Base-by-base conservation (phyloP, 2,329 filamentous ascomycete species). In the Microcera coccophila region DNA sequence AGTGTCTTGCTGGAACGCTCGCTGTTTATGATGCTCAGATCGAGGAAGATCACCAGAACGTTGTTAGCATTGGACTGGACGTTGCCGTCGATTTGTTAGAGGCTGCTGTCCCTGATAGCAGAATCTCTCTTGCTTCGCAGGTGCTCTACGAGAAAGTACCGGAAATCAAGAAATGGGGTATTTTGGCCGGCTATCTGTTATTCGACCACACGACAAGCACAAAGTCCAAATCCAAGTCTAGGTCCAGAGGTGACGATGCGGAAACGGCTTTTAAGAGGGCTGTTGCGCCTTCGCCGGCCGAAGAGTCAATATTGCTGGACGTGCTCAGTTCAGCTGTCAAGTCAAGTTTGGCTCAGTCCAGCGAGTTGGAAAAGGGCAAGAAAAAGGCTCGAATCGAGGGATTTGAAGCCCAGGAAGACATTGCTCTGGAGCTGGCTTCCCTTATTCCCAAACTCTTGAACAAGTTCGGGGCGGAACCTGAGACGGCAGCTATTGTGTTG, bases 401-500 rank as follows among this genome's bases (percentile, higher is more conserved):
- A 37, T 68, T 74, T 5, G 86, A 90, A 45, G 76, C 82, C 19
- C 85, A 88, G 49, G 90, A 95, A 57, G 82, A 85, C 37, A 83
- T 86, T 26, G 88, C 88, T 2, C 75, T 90, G 36, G 81, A 85
- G 53, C 75, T 98, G 28, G 87, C 89, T 8, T 74, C 78, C 28
- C 74, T 87, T 12, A 91, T 97, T 41, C 93, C 93, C 1, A 83
- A 81, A 50, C 78, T 98, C 2, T 72, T 98, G 39, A 95, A 85
- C 66, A 97, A 96, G 61, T 98, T 90, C 56, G 91, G 93, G 4
- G 87, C 90, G n/a, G 79, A 87, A 20, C 86, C 93, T 14, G 83
- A 86, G 57, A 90, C 91, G 18, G 90, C 90, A 2, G 87, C 89
- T 9, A 81, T 87, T 18, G 90, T 96, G 35, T 75, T 98, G 18